Conservation (phyloP, 441 rosid species). For the Brassica balearica region DNA sequence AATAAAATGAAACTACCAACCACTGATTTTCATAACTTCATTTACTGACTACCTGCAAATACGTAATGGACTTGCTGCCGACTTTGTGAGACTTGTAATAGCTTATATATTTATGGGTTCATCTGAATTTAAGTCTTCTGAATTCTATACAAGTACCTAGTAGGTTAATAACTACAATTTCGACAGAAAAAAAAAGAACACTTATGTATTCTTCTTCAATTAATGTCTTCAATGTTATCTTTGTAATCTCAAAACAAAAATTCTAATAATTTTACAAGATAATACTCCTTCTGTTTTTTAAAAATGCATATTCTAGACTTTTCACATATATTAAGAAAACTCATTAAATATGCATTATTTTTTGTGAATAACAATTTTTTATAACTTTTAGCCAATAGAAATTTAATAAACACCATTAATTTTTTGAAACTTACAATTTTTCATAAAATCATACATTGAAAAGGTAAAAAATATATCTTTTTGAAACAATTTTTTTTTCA, state of each 20-base stretch:
- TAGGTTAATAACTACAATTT: neutral
- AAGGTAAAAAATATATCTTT: too few relatives aligned
- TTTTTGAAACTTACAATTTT: too few relatives aligned
- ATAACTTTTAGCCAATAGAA: too few relatives aligned
- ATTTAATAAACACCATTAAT: too few relatives aligned
- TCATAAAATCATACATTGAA: too few relatives aligned
- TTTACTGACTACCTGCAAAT: constrained; percentile 4
- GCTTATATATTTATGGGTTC: neutral
- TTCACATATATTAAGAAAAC: too few relatives aligned
- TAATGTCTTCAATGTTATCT: constrained; percentile 2
- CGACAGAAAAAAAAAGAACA: neutral
- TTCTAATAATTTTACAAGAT: neutral
- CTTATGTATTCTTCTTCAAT: neutral
- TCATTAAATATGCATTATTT: too few relatives aligned
- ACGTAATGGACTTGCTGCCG: neutral
- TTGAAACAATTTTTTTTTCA: too few relatives aligned
- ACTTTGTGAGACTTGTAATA: constrained; percentile 3
- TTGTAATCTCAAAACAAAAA: neutral
- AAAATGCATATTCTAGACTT: too few relatives aligned
- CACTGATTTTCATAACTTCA: constrained; percentile 15
- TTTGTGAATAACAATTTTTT: too few relatives aligned
- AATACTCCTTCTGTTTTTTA: too few relatives aligned
- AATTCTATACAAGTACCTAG: neutral
- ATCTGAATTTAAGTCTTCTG: constrained; percentile 2
- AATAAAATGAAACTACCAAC: constrained; percentile 20